Evolutionary conservation across 2,329 filamentous ascomycete genomes (phyloP).

Genomic region (Paraconiothyrium brasiliense): DNA sequence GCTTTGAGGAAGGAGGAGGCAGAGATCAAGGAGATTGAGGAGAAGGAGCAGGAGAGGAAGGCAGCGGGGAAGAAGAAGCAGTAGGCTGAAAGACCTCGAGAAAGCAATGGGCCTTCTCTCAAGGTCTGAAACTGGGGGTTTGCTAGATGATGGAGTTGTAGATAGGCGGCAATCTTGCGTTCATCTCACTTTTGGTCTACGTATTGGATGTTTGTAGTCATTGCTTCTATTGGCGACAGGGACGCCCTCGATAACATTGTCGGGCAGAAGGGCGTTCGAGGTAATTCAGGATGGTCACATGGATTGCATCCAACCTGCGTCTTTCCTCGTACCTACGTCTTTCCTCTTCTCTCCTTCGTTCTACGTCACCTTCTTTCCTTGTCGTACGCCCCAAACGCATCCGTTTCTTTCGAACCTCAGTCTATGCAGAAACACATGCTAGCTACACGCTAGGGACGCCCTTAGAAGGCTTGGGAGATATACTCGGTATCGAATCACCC

Average conservation of each 20-base stretch:
- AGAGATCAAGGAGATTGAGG: slow-evolving; percentile 74
- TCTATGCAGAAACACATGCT: not conserved
- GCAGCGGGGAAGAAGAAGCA: slow-evolving; percentile 48
- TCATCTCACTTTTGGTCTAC: not conserved
- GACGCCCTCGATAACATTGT: not conserved
- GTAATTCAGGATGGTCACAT: not conserved
- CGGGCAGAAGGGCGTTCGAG: not conserved
- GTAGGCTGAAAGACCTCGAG: slow-evolving; percentile 14
- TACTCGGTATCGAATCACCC: not conserved
- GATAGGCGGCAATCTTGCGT: not conserved
- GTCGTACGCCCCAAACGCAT: not conserved
- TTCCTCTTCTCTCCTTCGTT: not conserved
- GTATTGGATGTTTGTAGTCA: not conserved
- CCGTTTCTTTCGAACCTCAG: not conserved
- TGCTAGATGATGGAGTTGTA: not conserved
- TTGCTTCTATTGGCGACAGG: not conserved
- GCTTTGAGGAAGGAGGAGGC: slow-evolving; percentile 91
- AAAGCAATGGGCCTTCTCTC: too few species aligned
- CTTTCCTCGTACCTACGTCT: not conserved
- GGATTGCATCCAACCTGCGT: not conserved
- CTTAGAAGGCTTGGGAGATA: not conserved
- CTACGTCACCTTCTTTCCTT: not conserved
- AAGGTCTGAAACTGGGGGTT: not conserved
- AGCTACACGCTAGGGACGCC: not conserved
- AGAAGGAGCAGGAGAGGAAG: slow-evolving; percentile 48